Conservation (phyloP, 441 rosid species). For the Bocquillonia castaneifolia region DNA sequence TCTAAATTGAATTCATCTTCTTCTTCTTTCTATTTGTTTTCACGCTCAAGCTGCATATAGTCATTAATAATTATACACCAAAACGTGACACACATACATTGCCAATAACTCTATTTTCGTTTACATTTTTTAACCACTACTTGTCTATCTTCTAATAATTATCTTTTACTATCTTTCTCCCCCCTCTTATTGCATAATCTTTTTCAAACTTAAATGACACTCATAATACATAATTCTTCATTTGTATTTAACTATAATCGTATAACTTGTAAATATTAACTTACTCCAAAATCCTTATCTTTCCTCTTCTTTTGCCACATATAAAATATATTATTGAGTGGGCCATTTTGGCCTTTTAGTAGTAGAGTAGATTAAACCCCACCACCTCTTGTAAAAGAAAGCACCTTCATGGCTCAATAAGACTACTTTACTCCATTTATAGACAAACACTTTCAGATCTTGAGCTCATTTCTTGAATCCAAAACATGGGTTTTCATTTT, state of each 20-base stretch:
- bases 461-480: conserved; percentile 12
- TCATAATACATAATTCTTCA: too few species aligned
- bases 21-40: neutral
- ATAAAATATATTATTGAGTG: neutral
- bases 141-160: too few species aligned
- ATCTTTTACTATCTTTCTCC: too few species aligned
- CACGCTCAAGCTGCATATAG: neutral
- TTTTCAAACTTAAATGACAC: too few species aligned
- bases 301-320: neutral
- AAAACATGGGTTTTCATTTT: conserved; percentile 42
- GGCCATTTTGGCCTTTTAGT: conserved; percentile 16
- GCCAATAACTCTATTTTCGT: too few species aligned
- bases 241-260: too few species aligned
- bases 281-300: neutral
- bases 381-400: neutral
- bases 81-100: too few species aligned
- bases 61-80: neutral
- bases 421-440: conserved; percentile 14
- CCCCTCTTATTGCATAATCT: too few species aligned
- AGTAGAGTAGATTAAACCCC: conserved; percentile 4
- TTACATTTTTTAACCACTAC: too few species aligned
- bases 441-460: conserved; percentile 25
- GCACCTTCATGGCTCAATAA: conserved; percentile 19
- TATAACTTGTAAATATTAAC: neutral
- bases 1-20: too few species aligned